These are phyloP conservation scores for Annulohypoxylon moriforme DNA, from an alignment of 495 filamentous ascomycete species.

Conservation along the genomic window DNA sequence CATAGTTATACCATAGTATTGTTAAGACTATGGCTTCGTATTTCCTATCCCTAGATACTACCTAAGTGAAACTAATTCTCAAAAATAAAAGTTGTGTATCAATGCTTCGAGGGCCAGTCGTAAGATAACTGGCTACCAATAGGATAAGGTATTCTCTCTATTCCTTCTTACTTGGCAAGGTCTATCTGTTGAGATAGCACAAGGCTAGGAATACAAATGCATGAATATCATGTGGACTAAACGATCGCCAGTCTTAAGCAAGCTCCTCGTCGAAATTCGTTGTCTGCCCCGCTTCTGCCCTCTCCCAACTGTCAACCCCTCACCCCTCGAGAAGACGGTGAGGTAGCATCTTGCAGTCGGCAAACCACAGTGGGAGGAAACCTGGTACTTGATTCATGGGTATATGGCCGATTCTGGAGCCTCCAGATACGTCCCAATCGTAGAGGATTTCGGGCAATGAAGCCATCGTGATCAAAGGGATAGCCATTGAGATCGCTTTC, in stretches of 20 bases:
- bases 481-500: not conserved
- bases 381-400: constrained; percentile 8
- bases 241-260: constrained; percentile 17
- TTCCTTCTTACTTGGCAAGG: not conserved
- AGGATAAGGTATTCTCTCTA: not conserved
- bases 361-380: constrained; percentile 28
- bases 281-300: constrained; percentile 41
- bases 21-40: too few species aligned
- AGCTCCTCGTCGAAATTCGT: constrained; percentile 25
- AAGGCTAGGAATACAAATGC: not conserved
- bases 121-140: not conserved
- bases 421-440: constrained; percentile 7
- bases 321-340: constrained; percentile 22
- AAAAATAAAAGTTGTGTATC: not conserved
- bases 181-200: not conserved
- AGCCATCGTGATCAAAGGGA: constrained; percentile 5
- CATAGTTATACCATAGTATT: too few species aligned
- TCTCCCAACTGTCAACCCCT: constrained; percentile 40
- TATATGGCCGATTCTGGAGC: constrained; percentile 9
- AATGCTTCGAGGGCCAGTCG: not conserved
- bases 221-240: constrained; percentile 5
- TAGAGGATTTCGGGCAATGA: not conserved
- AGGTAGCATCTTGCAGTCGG: constrained; percentile 34
- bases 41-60: not conserved
- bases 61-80: not conserved